Percentiles rank a stretch among this genome's conserved stretches.
phyloP scores from a whole-genome alignment of 371 early-diverging fungal species.

The Thermomucor indicae-seudaticae region DNA sequence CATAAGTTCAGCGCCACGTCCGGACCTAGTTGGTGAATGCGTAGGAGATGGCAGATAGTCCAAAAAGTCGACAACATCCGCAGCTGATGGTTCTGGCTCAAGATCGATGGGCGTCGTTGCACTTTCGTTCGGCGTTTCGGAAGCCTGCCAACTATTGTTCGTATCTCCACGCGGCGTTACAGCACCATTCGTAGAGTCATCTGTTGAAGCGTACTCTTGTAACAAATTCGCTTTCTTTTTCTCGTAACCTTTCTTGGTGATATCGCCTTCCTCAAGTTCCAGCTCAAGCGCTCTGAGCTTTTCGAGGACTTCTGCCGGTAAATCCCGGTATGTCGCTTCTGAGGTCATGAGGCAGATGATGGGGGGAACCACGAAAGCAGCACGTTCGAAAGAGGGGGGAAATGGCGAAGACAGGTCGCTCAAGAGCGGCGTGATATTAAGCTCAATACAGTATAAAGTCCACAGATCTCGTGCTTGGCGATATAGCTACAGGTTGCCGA shows the following conservation, averaged over 20 bases:
- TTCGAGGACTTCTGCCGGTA: slow-evolving; percentile 39
- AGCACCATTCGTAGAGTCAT: not conserved
- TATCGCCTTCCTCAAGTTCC: slow-evolving; percentile 63
- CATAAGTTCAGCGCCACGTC: slow-evolving; percentile 9
- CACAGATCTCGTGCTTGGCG: too few relatives aligned
- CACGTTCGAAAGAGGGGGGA: too few relatives aligned
- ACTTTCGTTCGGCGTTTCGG: not conserved
- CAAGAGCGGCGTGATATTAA: too few relatives aligned
- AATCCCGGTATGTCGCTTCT: slow-evolving; percentile 18
- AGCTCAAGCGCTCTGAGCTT: slow-evolving; percentile 45
- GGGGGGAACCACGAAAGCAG: too few relatives aligned
- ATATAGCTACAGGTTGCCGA: too few relatives aligned
- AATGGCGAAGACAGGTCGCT: too few relatives aligned
- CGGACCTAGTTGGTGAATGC: slow-evolving; percentile 21
- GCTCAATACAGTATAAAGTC: too few relatives aligned
- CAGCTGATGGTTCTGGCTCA: slow-evolving; percentile 31
- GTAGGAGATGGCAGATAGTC: slow-evolving; percentile 37
- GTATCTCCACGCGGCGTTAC: not conserved
- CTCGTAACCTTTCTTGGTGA: slow-evolving; percentile 68
- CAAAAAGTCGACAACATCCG: slow-evolving; percentile 33
- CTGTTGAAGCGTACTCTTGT: slow-evolving; percentile 7
- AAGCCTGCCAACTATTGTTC: not conserved
- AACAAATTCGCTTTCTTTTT: slow-evolving; percentile 46
- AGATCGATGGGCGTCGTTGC: slow-evolving; percentile 3
- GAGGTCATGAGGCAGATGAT: too few relatives aligned